Percentiles rank a stretch among this genome's conserved stretches.
These are phyloP conservation scores for Trametes versicolor DNA, from an alignment of 1,284 basidiomycete genomes.

Conservation along the genomic window DNA sequence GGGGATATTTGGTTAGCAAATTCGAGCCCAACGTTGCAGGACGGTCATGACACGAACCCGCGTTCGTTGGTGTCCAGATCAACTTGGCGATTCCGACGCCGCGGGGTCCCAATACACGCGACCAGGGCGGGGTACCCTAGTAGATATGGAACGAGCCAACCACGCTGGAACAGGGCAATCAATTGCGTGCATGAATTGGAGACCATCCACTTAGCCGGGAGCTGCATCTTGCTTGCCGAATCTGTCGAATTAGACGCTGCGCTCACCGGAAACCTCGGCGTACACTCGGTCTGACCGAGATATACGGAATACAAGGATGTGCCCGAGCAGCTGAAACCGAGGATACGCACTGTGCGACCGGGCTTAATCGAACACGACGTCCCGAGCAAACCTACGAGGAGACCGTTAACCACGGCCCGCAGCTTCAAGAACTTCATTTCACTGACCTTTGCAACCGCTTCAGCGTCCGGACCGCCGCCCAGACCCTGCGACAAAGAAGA, in stretches of 20 bases:
- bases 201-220: not conserved
- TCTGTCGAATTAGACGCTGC: not conserved
- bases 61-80: not conserved
- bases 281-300: slow-evolving; percentile 9
- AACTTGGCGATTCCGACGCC: not conserved
- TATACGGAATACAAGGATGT: slow-evolving; percentile 1
- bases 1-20: not conserved
- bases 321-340: not conserved
- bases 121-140: not conserved
- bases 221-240: not conserved
- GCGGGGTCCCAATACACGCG: not conserved
- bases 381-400: not conserved
- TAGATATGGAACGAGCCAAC: not conserved
- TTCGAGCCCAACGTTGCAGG: not conserved
- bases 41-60: not conserved
- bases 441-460: not conserved
- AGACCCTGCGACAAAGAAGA: not conserved
- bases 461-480: not conserved
- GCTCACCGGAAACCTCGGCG: not conserved
- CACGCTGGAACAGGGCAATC: not conserved
- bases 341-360: too few species aligned
- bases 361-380: too few species aligned
- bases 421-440: not conserved
- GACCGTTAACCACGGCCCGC: not conserved
- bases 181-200: not conserved